Conservation (phyloP, 495 filamentous ascomycete species). For the Tuber melanosporum region DNA sequence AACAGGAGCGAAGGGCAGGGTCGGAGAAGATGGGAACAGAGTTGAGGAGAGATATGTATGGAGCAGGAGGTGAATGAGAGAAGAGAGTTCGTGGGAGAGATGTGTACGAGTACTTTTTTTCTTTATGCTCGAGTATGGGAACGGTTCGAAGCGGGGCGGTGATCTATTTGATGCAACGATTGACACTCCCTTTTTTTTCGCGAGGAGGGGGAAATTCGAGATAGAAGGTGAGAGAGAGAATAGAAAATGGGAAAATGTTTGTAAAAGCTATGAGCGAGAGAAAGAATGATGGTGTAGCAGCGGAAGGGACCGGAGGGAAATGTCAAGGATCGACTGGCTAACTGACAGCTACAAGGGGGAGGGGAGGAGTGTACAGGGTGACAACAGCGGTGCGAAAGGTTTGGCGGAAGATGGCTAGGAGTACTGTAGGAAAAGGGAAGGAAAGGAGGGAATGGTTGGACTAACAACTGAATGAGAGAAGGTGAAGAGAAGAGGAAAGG, state of each 20-base stretch:
- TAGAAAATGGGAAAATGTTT: neutral
- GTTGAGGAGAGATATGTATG: neutral
- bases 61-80: neutral
- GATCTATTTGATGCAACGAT: neutral
- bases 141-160: neutral
- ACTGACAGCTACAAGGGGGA: neutral
- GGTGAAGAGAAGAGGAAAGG: neutral
- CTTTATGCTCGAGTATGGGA: neutral
- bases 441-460: conserved; percentile 8
- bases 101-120: neutral
- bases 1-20: neutral
- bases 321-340: conserved; percentile 7
- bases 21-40: neutral
- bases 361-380: conserved; percentile 3
- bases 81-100: neutral
- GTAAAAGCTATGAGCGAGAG: neutral
- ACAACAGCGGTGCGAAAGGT: conserved; percentile 6
- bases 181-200: neutral
- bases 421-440: conserved; percentile 10
- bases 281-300: neutral
- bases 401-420: neutral
- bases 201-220: neutral
- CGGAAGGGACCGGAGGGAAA: conserved; percentile 9
- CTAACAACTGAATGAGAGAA: conserved; percentile 8
- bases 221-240: neutral